Evolutionary conservation across 768 basidiomycete species (phyloP).

Genomic region (Auricularia sp.): DNA sequence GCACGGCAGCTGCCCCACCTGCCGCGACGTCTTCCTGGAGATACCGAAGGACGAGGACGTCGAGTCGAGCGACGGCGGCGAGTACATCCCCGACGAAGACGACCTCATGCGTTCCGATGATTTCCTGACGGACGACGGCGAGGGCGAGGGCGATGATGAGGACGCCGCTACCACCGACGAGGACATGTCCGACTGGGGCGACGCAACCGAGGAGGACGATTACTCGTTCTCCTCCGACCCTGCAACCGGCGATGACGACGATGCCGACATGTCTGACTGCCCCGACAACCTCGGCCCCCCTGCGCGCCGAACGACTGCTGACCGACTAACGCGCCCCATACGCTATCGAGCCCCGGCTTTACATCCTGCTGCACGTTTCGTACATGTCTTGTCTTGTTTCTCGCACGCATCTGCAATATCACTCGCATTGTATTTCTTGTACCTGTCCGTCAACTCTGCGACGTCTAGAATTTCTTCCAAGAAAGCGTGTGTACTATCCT

Average conservation of each 20-base stretch:
- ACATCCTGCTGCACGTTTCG: too few relatives aligned
- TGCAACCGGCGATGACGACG: background rate
- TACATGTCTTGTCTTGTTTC: too few relatives aligned
- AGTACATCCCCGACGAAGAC: conserved; percentile 48
- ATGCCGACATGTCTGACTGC: background rate
- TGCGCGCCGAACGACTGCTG: too few relatives aligned
- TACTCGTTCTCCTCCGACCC: conserved; percentile 11
- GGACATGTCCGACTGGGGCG: conserved; percentile 22
- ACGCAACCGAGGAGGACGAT: conserved; percentile 20
- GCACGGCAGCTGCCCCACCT: conserved; percentile 67
- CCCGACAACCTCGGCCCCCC: too few relatives aligned
- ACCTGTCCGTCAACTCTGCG: too few relatives aligned
- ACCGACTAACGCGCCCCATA: too few relatives aligned
- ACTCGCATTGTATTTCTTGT: too few relatives aligned
- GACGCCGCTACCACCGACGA: conserved; percentile 35
- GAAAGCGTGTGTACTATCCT: too few relatives aligned
- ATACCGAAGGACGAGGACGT: conserved; percentile 46
- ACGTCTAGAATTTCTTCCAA: too few relatives aligned
- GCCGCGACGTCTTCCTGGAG: conserved; percentile 48
- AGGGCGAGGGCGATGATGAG: conserved; percentile 2
- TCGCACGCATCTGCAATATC: too few relatives aligned
- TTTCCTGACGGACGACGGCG: background rate
- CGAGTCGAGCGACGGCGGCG: conserved; percentile 58
- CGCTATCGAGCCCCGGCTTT: too few relatives aligned
- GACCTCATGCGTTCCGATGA: conserved; percentile 7